phyloP scores from a whole-genome alignment of 495 filamentous ascomycete species.

The Penicillium argentinense region DNA sequence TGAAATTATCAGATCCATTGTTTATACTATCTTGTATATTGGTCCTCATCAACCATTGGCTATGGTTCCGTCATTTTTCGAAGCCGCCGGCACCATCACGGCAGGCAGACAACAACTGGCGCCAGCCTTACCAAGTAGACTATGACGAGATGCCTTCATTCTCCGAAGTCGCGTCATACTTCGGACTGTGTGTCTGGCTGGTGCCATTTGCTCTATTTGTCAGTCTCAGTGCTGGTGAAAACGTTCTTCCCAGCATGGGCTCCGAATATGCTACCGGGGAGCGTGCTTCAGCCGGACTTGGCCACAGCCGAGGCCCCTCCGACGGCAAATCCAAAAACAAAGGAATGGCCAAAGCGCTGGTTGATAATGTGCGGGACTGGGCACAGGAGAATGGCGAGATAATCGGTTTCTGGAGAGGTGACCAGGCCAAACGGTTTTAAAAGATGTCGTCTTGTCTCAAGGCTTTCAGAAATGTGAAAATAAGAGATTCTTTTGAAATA shows the following conservation, averaged over 20 bases:
- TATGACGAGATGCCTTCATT: slow-evolving; percentile 71
- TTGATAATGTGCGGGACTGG: slow-evolving; percentile 73
- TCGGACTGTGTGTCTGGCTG: slow-evolving; percentile 94
- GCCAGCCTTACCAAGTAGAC: slow-evolving; percentile 58
- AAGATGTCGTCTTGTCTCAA: neutral
- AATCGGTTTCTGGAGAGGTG: slow-evolving; percentile 67
- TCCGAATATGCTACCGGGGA: slow-evolving; percentile 64
- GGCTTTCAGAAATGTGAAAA: no score
- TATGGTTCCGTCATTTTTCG: slow-evolving; percentile 96
- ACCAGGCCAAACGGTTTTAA: slow-evolving; percentile 46
- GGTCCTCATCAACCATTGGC: slow-evolving; percentile 88
- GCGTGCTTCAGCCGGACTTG: slow-evolving; percentile 40
- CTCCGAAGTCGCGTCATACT: slow-evolving; percentile 93
- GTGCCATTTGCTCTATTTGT: slow-evolving; percentile 96
- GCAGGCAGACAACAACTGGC: slow-evolving; percentile 34
- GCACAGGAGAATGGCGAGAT: slow-evolving; percentile 70
- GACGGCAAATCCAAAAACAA: slow-evolving; percentile 61
- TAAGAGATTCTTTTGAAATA: no score
- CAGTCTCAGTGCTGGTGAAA: slow-evolving; percentile 86
- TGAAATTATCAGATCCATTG: slow-evolving; percentile 83
- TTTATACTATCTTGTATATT: slow-evolving; percentile 84
- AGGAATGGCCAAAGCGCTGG: slow-evolving; percentile 87
- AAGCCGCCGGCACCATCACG: slow-evolving; percentile 39
- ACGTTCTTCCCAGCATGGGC: slow-evolving; percentile 87
- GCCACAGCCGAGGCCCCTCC: slow-evolving; percentile 34